phyloP scores from a whole-genome alignment of 73 alveolate genomes.

The Paramecium octaurelia region DNA sequence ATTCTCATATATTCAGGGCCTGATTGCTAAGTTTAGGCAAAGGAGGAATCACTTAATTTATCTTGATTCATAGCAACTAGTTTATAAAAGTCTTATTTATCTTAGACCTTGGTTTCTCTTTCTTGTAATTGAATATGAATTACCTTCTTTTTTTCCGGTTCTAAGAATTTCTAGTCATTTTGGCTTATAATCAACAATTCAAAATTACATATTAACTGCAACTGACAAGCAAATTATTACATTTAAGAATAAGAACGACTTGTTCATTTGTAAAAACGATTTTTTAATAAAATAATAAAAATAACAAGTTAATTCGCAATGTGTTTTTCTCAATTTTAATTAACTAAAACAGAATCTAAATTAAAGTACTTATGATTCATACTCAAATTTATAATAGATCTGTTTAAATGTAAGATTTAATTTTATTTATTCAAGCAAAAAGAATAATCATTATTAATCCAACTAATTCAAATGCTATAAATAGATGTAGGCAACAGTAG shows the following conservation, averaged over 20 bases:
- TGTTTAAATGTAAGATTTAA: background rate
- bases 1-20: constrained; percentile 33
- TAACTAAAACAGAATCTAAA: no score
- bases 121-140: constrained; percentile 20
- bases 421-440: background rate
- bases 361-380: background rate
- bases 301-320: background rate
- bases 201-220: background rate
- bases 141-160: background rate
- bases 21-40: background rate
- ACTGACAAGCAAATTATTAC: background rate
- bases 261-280: background rate
- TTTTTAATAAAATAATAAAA: background rate
- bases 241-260: background rate
- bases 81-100: constrained; percentile 9
- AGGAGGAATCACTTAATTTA: background rate
- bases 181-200: background rate
- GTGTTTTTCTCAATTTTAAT: background rate
- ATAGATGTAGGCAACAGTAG: background rate
- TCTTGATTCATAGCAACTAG: background rate
- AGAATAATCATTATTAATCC: background rate
- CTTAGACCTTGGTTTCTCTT: background rate
- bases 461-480: background rate
- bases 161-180: background rate
- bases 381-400: background rate